These are phyloP conservation scores for Cordyceps javanica DNA, from an alignment of 2,329 filamentous ascomycete genomes.

Conservation along the genomic window DNA sequence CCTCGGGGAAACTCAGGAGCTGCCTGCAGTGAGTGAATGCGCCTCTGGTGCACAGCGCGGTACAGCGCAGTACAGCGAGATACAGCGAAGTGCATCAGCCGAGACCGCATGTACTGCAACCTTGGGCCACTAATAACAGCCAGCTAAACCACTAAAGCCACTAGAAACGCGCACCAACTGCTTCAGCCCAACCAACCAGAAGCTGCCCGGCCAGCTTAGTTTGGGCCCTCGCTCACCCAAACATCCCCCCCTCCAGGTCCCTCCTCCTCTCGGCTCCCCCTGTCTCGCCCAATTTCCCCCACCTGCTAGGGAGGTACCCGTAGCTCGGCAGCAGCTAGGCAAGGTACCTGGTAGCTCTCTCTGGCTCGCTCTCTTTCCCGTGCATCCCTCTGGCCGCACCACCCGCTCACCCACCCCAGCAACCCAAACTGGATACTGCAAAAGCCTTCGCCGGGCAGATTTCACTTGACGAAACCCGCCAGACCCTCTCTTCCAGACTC, in stretches of 20 bases:
- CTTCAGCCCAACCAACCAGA: constrained; percentile 4
- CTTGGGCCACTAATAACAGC: not conserved
- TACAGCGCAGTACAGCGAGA: not conserved
- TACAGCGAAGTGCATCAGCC: not conserved
- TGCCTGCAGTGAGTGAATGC: not conserved
- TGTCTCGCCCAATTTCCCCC: constrained; percentile 41
- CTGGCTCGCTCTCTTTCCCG: too few species aligned
- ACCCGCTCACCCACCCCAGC: not conserved
- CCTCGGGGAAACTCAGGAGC: not conserved
- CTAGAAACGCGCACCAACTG: not conserved
- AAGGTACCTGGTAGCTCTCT: not conserved
- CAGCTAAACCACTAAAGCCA: not conserved
- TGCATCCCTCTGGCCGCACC: not conserved
- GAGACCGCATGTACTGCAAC: not conserved
- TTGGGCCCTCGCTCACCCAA: not conserved
- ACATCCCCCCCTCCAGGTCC: not conserved
- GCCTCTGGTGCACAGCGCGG: too few species aligned
- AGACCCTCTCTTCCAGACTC: constrained; percentile 6
- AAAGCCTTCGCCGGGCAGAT: constrained; percentile 8
- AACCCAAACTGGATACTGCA: constrained; percentile 7
- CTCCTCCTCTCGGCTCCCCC: constrained; percentile 21
- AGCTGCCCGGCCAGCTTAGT: not conserved
- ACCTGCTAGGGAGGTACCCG: constrained; percentile 27
- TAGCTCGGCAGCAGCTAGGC: too few species aligned
- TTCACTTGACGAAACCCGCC: constrained; percentile 4